Conservation (phyloP, 148 eudicot genomes). For the Pouteria glomerata region DNA sequence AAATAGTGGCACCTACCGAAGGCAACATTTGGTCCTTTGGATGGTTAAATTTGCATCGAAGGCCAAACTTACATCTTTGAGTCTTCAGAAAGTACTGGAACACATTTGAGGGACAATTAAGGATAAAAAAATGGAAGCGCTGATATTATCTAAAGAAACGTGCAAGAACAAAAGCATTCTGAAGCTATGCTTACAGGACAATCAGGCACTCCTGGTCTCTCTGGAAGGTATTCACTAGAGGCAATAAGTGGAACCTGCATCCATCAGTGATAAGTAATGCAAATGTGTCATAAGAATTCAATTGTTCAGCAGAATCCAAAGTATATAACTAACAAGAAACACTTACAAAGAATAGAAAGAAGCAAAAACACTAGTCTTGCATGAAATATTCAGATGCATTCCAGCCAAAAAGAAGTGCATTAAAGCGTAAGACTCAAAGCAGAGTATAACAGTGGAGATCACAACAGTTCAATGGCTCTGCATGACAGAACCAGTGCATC, state of each 20-base stretch:
- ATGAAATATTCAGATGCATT: background rate
- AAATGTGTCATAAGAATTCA: background rate
- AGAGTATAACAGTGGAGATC: background rate
- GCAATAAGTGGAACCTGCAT: conserved; percentile 58
- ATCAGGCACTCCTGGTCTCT: conserved; percentile 90
- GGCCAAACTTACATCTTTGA: conserved; percentile 84
- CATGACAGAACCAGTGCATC: conserved; percentile 2
- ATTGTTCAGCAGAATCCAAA: background rate
- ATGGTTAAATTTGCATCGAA: conserved; percentile 88
- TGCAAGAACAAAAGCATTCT: background rate
- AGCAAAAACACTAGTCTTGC: background rate
- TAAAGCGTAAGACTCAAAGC: background rate
- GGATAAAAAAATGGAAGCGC: background rate
- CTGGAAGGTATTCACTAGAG: conserved; percentile 61
- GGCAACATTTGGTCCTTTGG: conserved; percentile 52
- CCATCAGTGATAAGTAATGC: conserved; percentile 1
- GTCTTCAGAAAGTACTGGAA: conserved; percentile 88
- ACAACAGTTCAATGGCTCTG: background rate
- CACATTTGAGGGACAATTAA: conserved; percentile 14
- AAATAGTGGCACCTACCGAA: conserved; percentile 26
- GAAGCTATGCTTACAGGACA: conserved; percentile 68
- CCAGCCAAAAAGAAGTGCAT: background rate
- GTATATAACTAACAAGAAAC: background rate
- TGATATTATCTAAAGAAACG: conserved; percentile 1
- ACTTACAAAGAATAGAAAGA: background rate